Evolutionary conservation across 164 flowering plant genomes (phyloP), one percentile per base, ranked within the genome.

Genomic region (Piper betle): DNA sequence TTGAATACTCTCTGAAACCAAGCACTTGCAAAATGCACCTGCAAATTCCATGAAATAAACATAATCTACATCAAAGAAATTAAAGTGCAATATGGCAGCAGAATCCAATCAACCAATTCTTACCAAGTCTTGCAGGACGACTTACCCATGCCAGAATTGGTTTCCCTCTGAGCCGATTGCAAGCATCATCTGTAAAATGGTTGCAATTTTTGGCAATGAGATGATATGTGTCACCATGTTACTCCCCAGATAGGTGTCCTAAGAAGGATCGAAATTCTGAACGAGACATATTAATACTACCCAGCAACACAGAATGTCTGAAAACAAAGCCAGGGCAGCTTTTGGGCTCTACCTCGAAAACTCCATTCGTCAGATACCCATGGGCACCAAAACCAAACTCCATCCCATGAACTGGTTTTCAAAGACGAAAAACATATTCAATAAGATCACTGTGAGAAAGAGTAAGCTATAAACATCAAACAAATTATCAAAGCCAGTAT

Each of bases 331-430:
- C 96, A 53, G 98, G 98, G 69, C 98, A 92, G 68, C 86, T 75
- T 79, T 75, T 92, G 53, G 98, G 98, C 65, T 89, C 96, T 72
- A 92, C 98, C 72, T 92, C 97, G 66, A 92, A 92, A 60, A 92
- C 87, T 43, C 98, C 98, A 75, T 96, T 92, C 20, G 81, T 80
- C 41, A 91, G 64, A 72, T 74, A 87, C 58, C 89, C 96, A 69
- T 92, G 98, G 25, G 96, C 96, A 72, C 98, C 98, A 78, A 80
- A 92, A 41, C 80, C 97, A 75, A 83, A 92, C 69, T 92, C 97
- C 84, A 79, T 40, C n/a, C 87, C 98, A 78, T 92, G 90, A 4
- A 72, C 97, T 92, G 82, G 58, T 57, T 42, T 33, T 46, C 72
- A 58, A 9, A 8, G 16, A 37, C 12, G 19, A 43, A 37, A 17